phyloP scores from a whole-genome alignment of 768 basidiomycete species.

The Xerocomellus intermedius region DNA sequence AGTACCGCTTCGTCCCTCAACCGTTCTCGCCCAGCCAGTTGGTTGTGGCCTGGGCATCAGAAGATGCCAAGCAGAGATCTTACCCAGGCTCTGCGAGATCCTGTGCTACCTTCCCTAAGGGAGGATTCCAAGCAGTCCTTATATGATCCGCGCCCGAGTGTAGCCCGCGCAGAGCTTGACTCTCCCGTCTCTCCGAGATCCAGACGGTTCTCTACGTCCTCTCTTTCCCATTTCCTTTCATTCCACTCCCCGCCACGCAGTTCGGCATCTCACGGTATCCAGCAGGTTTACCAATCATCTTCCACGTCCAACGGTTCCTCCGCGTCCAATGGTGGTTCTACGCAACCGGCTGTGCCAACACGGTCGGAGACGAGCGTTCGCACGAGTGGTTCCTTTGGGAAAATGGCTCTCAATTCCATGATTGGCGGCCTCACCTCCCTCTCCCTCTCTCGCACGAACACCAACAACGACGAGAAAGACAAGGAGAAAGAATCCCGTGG shows the following conservation, averaged over 20 bases:
- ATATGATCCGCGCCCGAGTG: neutral
- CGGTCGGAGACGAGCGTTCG: conserved; percentile 38
- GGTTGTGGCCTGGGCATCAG: conserved; percentile 29
- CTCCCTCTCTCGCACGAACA: conserved; percentile 55
- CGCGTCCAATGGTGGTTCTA: conserved; percentile 6
- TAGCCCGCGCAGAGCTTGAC: neutral
- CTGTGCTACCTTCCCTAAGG: conserved; percentile 15
- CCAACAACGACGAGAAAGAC: conserved; percentile 38
- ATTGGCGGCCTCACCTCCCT: conserved; percentile 69
- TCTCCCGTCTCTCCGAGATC: conserved; percentile 16
- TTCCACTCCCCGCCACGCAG: conserved; percentile 20
- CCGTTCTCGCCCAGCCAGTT: conserved; percentile 26
- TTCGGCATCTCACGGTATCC: conserved; percentile 14
- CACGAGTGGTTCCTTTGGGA: conserved; percentile 53
- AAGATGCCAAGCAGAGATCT: conserved; percentile 22
- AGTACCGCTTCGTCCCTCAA: neutral
- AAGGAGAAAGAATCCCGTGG: conserved; percentile 55
- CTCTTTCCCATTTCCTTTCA: conserved; percentile 27
- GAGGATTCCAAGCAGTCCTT: conserved; percentile 11
- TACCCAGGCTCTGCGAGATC: conserved; percentile 10
- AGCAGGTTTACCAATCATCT: conserved; percentile 18
- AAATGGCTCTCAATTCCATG: conserved; percentile 65
- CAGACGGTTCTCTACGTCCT: conserved; percentile 22
- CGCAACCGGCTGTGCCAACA: conserved; percentile 10
- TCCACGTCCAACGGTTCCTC: conserved; percentile 6